Conservation (phyloP, 2,329 filamentous ascomycete species). For the Fusarium sp. region DNA sequence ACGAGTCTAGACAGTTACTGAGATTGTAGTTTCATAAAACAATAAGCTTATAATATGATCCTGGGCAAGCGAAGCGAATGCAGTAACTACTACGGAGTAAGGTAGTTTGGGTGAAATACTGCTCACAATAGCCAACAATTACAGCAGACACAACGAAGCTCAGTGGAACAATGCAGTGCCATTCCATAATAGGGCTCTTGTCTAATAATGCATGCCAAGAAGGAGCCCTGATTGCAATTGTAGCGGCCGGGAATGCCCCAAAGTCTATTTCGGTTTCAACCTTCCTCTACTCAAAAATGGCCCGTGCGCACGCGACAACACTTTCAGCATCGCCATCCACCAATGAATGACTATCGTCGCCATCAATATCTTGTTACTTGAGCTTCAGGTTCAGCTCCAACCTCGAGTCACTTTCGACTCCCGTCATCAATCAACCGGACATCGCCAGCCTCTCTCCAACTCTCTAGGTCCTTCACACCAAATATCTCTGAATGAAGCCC, state of each 20-base stretch:
- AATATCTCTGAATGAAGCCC: conserved; percentile 36
- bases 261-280: conserved; percentile 32
- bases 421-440: neutral
- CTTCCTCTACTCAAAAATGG: conserved; percentile 8
- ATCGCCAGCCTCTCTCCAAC: neutral
- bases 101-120: neutral
- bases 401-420: conserved; percentile 5
- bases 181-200: neutral
- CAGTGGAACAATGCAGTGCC: neutral
- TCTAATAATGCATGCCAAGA: neutral
- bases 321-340: conserved; percentile 29
- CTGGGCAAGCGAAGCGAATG: neutral
- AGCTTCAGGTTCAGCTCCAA: conserved; percentile 20
- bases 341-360: conserved; percentile 34
- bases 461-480: conserved; percentile 10
- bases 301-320: conserved; percentile 38
- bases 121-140: neutral
- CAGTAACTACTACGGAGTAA: neutral
- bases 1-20: neutral
- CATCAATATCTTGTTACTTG: conserved; percentile 19
- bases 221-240: neutral
- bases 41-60: neutral
- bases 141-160: neutral
- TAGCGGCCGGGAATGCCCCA: neutral
- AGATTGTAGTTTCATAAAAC: neutral